These are phyloP conservation scores for Ophiocordyceps camponoti-leonardi DNA, from an alignment of 2,329 filamentous ascomycete genomes.

Conservation along the genomic window DNA sequence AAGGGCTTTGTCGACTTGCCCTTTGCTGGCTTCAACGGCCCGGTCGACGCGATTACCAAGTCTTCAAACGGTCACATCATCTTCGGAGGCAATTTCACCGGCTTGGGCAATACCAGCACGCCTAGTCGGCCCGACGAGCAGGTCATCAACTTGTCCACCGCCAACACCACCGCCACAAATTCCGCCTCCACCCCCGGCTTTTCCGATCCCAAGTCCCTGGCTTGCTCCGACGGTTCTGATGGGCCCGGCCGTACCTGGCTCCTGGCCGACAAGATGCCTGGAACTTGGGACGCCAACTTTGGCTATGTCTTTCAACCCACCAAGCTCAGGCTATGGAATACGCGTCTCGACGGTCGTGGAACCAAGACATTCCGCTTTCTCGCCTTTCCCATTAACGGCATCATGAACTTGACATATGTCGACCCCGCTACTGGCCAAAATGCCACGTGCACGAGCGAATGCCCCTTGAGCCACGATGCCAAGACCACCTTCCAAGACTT, in stretches of 20 bases:
- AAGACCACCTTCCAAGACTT: slow-evolving; percentile 69
- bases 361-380: slow-evolving; percentile 81
- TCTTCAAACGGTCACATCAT: slow-evolving; percentile 69
- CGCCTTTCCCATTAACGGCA: slow-evolving; percentile 71
- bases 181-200: slow-evolving; percentile 47
- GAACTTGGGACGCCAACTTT: slow-evolving; percentile 72
- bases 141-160: slow-evolving; percentile 68
- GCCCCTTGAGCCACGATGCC: slow-evolving; percentile 61
- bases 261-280: slow-evolving; percentile 54
- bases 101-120: slow-evolving; percentile 63
- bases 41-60: slow-evolving; percentile 71
- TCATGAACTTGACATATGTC: slow-evolving; percentile 89
- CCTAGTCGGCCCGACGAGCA: slow-evolving; percentile 54
- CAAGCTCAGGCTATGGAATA: slow-evolving; percentile 78
- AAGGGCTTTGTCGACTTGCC: slow-evolving; percentile 64
- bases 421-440: slow-evolving; percentile 55
- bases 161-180: slow-evolving; percentile 51
- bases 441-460: slow-evolving; percentile 60
- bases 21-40: slow-evolving; percentile 89
- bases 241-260: slow-evolving; percentile 65
- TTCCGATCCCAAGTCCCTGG: slow-evolving; percentile 59
- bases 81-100: slow-evolving; percentile 82
- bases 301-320: slow-evolving; percentile 74
- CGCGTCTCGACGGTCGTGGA: slow-evolving; percentile 64
- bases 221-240: slow-evolving; percentile 55